Evolutionary conservation across 2,329 filamentous ascomycete genomes (phyloP).

Genomic region (Sclerotiophoma versabilis): DNA sequence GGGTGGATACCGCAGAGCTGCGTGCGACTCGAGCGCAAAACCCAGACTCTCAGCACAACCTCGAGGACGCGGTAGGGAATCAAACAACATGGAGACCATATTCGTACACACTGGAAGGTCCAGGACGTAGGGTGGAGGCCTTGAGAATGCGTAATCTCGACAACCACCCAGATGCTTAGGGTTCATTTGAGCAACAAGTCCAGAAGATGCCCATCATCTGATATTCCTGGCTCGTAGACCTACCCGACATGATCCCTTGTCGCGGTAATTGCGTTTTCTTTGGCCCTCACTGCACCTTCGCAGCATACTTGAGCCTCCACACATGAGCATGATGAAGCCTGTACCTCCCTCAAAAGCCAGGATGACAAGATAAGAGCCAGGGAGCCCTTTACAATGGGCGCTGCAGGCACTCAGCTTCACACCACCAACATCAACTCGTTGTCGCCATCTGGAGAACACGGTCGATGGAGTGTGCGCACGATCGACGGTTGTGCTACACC

Average conservation of each 20-base stretch:
- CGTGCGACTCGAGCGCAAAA: background rate
- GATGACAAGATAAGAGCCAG: background rate
- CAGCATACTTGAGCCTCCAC: background rate
- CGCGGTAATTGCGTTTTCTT: background rate
- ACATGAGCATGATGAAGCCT: too few species aligned
- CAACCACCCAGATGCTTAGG: background rate
- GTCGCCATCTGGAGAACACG: background rate
- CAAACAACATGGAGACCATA: too few species aligned
- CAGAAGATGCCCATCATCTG: background rate
- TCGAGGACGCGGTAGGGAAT: background rate
- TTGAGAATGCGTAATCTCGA: background rate
- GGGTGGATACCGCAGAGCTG: background rate
- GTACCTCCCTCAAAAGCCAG: background rate
- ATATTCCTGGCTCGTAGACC: too few species aligned
- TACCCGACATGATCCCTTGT: background rate
- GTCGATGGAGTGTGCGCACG: background rate
- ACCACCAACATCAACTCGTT: background rate
- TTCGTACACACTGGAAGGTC: background rate
- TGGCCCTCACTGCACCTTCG: background rate
- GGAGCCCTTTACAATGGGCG: background rate
- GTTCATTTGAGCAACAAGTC: background rate
- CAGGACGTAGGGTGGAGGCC: background rate
- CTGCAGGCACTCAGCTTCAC: background rate
- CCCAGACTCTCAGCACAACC: background rate
- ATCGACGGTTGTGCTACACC: slow-evolving; percentile 15